Base-by-base conservation (phyloP, 2,329 filamentous ascomycete genomes). In the Alternaria viburni region DNA sequence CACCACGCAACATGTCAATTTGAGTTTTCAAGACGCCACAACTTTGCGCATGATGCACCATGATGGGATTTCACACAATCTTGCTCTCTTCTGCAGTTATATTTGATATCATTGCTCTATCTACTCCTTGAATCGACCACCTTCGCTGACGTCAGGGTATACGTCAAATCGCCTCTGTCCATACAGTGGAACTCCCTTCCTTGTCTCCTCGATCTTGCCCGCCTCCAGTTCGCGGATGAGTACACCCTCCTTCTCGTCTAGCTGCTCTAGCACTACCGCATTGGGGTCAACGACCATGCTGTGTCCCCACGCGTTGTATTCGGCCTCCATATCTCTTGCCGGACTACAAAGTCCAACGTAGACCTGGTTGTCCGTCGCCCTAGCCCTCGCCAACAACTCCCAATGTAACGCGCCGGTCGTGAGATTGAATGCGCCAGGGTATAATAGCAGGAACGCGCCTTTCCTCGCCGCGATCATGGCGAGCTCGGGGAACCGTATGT, bases 391-490 rank as follows among this genome's bases (percentile, higher is more conserved):
- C 73, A 92, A 88, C 69, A 99, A 83, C 61, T 89, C 87, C 96
- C 96, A 99, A 81, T 99, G 96, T 79, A 98, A 81, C 6, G 92
- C 90, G 0, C 96, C 96, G 0, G 96, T 99, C 0, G 93, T 97
- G 64, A 92, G 85, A 81, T 98, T 99, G 86, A 99, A 99, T 1
- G 96, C 96, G n/a, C 93, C 96, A 0, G 96, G 96, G 80, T 97
- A 98, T 17, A 98, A 79, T 57, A 98, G 87, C 49, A 93, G 86
- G 80, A 99, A 99, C 61, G 89, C 91, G n/a, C 91, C 93, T 69
- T 89, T 89, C 30, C 96, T 87, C 19, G 95, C 93, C 0, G 95
- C 95, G 60, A 98, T 90, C 77, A 89, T 96, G 4, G 93, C 96
- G 11, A 97, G 85, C 82, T 98, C 96, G 0, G 96, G 95, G 83